phyloP scores from a whole-genome alignment of 805 yeast genomes.

The Citeromyces nyonsensis region DNA sequence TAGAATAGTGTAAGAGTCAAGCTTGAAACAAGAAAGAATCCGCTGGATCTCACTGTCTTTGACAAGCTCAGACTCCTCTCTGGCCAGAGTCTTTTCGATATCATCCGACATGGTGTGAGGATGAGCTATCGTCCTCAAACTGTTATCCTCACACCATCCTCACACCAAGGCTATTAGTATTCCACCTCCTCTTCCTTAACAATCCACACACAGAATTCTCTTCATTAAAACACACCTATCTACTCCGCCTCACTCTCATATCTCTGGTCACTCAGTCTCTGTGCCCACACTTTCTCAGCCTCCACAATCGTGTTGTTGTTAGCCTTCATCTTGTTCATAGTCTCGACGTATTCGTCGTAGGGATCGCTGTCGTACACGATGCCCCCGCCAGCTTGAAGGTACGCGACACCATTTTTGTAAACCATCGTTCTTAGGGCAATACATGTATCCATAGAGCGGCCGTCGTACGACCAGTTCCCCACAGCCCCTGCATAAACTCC shows the following conservation, averaged over 20 bases:
- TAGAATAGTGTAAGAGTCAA: conserved; percentile 40
- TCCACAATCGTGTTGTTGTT: conserved; percentile 82
- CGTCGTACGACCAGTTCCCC: conserved; percentile 95
- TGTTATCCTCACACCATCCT: too few species aligned
- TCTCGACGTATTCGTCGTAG: conserved; percentile 87
- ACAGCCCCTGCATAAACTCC: conserved; percentile 99
- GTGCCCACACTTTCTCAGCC: conserved; percentile 72
- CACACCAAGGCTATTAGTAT: too few species aligned
- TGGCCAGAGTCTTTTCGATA: conserved; percentile 1
- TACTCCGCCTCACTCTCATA: conserved; percentile 12
- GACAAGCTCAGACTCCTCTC: conserved; percentile 3
- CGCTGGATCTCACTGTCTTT: conserved; percentile 39
- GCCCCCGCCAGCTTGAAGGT: conserved; percentile 98
- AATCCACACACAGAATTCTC: too few species aligned
- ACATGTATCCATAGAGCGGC: conserved; percentile 93
- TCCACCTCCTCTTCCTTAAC: too few species aligned
- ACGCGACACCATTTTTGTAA: conserved; percentile 77
- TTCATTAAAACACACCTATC: too few species aligned
- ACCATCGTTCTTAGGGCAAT: conserved; percentile 97
- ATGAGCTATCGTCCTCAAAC: too few species aligned
- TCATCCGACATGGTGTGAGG: conserved; percentile 1
- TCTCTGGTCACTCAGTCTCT: conserved; percentile 16
- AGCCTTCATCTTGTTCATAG: conserved; percentile 94
- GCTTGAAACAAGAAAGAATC: conserved; percentile 26
- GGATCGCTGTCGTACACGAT: conserved; percentile 93